Evolutionary conservation across 2,329 filamentous ascomycete species (phyloP).

Genomic region (Microcera coccophila): DNA sequence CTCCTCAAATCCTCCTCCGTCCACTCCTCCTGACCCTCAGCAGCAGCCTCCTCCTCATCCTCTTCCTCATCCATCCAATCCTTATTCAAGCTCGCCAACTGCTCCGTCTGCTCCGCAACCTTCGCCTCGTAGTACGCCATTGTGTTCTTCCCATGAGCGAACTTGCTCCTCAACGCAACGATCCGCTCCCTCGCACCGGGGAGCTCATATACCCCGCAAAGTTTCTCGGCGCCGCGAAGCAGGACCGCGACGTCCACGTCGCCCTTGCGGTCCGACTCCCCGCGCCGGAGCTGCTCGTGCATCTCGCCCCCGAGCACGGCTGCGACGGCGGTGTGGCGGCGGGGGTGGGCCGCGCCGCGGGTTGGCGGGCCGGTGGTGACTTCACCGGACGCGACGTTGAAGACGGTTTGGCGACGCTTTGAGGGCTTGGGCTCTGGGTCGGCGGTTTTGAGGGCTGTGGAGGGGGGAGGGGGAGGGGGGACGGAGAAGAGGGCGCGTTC

Average conservation of each 20-base stretch:
- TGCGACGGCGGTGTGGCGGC: slow-evolving; percentile 78
- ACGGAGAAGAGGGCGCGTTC: slow-evolving; percentile 94
- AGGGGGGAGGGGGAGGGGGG: slow-evolving; percentile 62
- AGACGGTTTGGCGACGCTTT: slow-evolving; percentile 58
- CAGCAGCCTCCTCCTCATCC: slow-evolving; percentile 50
- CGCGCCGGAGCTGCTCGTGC: slow-evolving; percentile 69
- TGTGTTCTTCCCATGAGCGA: slow-evolving; percentile 68
- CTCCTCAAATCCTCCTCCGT: slow-evolving; percentile 65
- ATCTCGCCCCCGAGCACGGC: slow-evolving; percentile 84
- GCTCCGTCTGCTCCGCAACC: slow-evolving; percentile 70
- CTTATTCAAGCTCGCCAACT: slow-evolving; percentile 70
- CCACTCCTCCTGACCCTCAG: slow-evolving; percentile 48
- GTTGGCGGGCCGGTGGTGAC: slow-evolving; percentile 55
- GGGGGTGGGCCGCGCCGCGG: slow-evolving; percentile 45
- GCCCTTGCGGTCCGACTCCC: slow-evolving; percentile 49
- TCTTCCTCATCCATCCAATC: slow-evolving; percentile 54
- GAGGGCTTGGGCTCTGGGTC: slow-evolving; percentile 38
- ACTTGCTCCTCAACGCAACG: slow-evolving; percentile 63
- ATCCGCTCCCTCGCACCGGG: slow-evolving; percentile 77
- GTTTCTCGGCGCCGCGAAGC: slow-evolving; percentile 80
- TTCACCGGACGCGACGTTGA: slow-evolving; percentile 61
- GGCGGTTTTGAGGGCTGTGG: slow-evolving; percentile 32
- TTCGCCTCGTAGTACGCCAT: slow-evolving; percentile 75
- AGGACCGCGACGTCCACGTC: slow-evolving; percentile 85
- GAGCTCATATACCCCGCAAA: slow-evolving; percentile 82